Conservation (phyloP, 2,329 filamentous ascomycete species). For the Aspergillus versicolor region DNA sequence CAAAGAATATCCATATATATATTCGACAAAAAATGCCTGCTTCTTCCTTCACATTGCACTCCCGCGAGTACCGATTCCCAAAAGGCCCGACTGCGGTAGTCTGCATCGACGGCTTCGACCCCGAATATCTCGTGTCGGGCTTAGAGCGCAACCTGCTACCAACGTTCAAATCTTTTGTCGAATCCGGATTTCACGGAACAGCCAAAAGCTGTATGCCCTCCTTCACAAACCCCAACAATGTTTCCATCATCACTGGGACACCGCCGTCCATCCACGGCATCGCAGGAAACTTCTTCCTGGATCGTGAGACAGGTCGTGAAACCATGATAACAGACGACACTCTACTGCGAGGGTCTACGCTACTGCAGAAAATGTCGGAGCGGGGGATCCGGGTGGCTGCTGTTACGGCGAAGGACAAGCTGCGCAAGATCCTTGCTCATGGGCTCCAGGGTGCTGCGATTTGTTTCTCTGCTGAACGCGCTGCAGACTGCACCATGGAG, state of each 20-base stretch:
- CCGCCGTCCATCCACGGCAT: neutral
- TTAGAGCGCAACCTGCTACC: neutral
- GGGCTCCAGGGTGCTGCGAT: neutral
- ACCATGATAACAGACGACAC: slow-evolving; percentile 1
- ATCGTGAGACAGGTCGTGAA: neutral
- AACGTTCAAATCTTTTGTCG: neutral
- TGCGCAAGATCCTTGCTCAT: neutral
- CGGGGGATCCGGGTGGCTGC: neutral
- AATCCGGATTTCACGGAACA: neutral
- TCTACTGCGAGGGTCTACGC: neutral
- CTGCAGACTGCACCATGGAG: neutral
- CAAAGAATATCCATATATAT: neutral
- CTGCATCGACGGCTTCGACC: neutral
- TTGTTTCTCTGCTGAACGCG: neutral
- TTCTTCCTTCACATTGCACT: neutral
- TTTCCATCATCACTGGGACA: neutral
- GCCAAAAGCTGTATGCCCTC: slow-evolving; percentile 3
- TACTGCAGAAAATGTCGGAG: neutral
- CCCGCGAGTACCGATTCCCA: neutral
- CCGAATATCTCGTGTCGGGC: neutral
- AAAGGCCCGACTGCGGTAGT: neutral
- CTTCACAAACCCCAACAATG: slow-evolving; percentile 2
- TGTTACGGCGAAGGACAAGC: slow-evolving; percentile 1
- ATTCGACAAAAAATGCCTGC: neutral
- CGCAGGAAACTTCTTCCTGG: slow-evolving; percentile 3